Percentiles rank a stretch among this genome's conserved stretches.
phyloP scores from a whole-genome alignment of 139 green algal species.

The Micractinium conductrix region DNA sequence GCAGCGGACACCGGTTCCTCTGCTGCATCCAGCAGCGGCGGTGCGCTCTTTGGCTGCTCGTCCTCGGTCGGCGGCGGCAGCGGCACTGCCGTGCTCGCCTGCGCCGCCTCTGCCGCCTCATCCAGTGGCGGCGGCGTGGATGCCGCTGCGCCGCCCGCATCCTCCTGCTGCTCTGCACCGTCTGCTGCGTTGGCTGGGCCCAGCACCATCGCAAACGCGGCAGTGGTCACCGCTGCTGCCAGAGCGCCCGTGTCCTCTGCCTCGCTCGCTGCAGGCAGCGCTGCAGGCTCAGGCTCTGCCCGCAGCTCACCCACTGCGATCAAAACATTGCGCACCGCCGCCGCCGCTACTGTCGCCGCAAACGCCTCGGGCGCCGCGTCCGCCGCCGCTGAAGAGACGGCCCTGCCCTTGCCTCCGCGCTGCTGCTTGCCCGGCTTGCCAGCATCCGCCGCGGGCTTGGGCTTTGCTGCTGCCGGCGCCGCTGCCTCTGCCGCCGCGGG shows the following conservation, averaged over 20 bases:
- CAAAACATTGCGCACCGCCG: constrained; percentile 30
- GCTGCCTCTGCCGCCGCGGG: constrained; percentile 14
- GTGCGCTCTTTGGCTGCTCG: background rate
- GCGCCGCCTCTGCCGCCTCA: background rate
- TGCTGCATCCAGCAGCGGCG: background rate
- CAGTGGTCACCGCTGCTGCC: background rate
- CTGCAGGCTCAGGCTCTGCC: background rate
- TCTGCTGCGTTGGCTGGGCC: background rate
- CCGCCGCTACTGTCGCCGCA: constrained; percentile 11
- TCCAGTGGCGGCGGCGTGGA: background rate
- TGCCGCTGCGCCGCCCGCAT: background rate
- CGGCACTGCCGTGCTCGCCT: background rate
- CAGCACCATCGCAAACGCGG: background rate
- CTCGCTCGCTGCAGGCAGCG: background rate
- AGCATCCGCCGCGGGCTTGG: background rate
- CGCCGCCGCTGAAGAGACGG: background rate
- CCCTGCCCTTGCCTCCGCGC: constrained; percentile 1
- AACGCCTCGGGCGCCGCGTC: background rate
- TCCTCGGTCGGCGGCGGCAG: background rate
- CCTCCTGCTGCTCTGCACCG: background rate
- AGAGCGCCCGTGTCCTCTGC: background rate
- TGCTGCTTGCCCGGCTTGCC: background rate
- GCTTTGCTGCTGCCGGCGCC: background rate
- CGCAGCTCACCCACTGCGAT: background rate
- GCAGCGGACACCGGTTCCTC: no score